Base-by-base conservation (phyloP, 495 filamentous ascomycete species). In the Saxophila tyrrhenica region DNA sequence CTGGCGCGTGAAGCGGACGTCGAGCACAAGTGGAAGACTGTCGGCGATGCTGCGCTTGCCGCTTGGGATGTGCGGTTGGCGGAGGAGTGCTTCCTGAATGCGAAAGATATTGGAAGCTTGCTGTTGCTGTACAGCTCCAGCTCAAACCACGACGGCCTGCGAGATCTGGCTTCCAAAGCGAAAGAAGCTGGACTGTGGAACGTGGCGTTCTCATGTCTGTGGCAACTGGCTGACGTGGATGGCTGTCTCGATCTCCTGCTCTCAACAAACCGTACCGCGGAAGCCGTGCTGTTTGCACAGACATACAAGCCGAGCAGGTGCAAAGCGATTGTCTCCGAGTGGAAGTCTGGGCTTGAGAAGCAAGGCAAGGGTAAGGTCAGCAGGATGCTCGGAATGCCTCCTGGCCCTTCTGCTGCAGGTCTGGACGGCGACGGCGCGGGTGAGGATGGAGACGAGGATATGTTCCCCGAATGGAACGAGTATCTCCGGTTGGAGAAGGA, bases 11-110 rank as follows among this genome's bases (percentile, higher is more conserved):
- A 86, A 65, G 82, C 87, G 0, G 85, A 95, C 51, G 84, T 81
- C 7, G 92, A 98, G 66, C 94, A 96, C 70, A 92, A 94, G 69
- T 98, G 91, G 91, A 96, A 96, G 75, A 87, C 78, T 0, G 83
- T 98, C 17, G 92, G 92, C 42, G 92, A 98, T 59, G 86, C 89
- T 0, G 94, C 94, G 24, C 77, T 98, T 39, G 66, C 80, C 1
- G 83, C 73, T 11, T 98, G 92, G 92, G 83, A 98, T 64, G 75
- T 97, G 22, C 69, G 76, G 1, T 79, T 98, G 19, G 92, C 92
- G 0, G 84, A 89, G 56, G 87, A 95, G 69, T 97, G 94, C 72
- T 98, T 97, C 70, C 75, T 75, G 25, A 79, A 89, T 51, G 88
- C 90, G 35, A 89, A 88, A 62, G 92, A 98, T 61, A 69, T 95